phyloP scores from a whole-genome alignment of 2,329 filamentous ascomycete species.

The Helicocarpus griseus region DNA sequence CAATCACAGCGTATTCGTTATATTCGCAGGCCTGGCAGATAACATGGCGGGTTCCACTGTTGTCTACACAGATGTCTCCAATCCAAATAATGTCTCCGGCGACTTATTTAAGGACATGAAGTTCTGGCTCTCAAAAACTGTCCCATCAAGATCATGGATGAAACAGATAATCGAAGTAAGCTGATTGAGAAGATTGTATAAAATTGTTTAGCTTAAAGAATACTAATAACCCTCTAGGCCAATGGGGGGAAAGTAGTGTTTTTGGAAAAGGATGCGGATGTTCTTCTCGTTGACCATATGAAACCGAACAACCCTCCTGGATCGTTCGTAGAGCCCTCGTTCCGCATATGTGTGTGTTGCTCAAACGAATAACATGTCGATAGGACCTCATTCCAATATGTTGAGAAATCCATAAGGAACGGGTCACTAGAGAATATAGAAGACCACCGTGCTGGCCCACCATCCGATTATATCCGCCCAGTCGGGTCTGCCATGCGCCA shows the following conservation, averaged over 20 bases:
- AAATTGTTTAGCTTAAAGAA: background rate
- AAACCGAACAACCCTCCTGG: slow-evolving; percentile 39
- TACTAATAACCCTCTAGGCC: slow-evolving; percentile 21
- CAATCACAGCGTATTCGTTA: background rate
- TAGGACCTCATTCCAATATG: slow-evolving; percentile 48
- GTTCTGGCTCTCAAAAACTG: slow-evolving; percentile 49
- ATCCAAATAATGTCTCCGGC: slow-evolving; percentile 9
- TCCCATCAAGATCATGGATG: slow-evolving; percentile 42
- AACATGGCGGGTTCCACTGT: background rate
- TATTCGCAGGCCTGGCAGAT: background rate
- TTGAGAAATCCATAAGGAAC: slow-evolving; percentile 44
- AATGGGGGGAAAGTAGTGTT: slow-evolving; percentile 47
- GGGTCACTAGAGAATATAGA: slow-evolving; percentile 41
- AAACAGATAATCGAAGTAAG: slow-evolving; percentile 39
- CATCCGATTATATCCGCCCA: slow-evolving; percentile 34
- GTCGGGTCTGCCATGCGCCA: slow-evolving; percentile 32
- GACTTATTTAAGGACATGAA: slow-evolving; percentile 44
- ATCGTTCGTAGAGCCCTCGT: slow-evolving; percentile 27
- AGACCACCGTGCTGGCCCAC: slow-evolving; percentile 38
- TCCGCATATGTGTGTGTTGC: slow-evolving; percentile 1
- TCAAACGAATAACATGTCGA: slow-evolving; percentile 6
- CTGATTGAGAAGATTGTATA: background rate
- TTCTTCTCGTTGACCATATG: slow-evolving; percentile 50
- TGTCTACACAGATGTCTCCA: slow-evolving; percentile 9
- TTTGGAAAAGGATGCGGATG: slow-evolving; percentile 47